Evolutionary conservation across 2,329 filamentous ascomycete species (phyloP).

Genomic region (Knufia fluminis): DNA sequence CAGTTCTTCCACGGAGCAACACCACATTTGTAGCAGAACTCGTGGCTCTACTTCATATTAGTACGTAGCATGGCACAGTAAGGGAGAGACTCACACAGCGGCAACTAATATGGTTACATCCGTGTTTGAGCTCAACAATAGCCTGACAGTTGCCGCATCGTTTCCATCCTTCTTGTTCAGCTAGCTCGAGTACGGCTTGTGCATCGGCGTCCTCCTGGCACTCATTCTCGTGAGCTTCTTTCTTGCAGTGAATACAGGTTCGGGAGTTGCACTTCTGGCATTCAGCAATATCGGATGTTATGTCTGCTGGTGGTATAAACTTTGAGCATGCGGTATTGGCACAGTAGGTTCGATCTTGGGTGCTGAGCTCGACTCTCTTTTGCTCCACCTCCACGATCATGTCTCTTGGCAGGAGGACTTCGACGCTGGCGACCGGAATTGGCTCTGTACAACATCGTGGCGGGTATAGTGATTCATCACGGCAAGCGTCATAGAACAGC

Average conservation of each 20-base stretch:
- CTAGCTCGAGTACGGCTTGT: constrained; percentile 46
- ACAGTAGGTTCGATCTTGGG: constrained; percentile 45
- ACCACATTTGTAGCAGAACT: constrained; percentile 29
- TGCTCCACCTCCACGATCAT: constrained; percentile 31
- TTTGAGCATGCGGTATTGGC: constrained; percentile 33
- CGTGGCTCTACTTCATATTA: constrained; percentile 1
- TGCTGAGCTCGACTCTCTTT: constrained; percentile 43
- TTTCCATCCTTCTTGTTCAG: constrained; percentile 62
- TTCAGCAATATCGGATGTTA: constrained; percentile 28
- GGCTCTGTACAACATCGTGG: constrained; percentile 43
- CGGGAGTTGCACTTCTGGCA: constrained; percentile 35
- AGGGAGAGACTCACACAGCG: constrained; percentile 15
- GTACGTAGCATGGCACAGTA: too few species aligned
- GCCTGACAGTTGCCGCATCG: constrained; percentile 64
- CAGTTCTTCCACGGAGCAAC: constrained; percentile 24
- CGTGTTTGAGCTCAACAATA: constrained; percentile 29
- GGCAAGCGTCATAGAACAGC: constrained; percentile 38
- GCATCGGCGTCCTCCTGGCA: constrained; percentile 23
- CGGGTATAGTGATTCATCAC: constrained; percentile 46
- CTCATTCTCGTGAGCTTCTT: constrained; percentile 33
- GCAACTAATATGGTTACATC: constrained; percentile 31
- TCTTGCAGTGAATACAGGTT: constrained; percentile 48
- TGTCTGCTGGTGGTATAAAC: constrained; percentile 36
- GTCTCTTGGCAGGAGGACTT: constrained; percentile 29
- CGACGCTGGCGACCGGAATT: constrained; percentile 32